Evolutionary conservation across 176 grass and related monocot genomes (phyloP).

Genomic region (Puya raimondii): DNA sequence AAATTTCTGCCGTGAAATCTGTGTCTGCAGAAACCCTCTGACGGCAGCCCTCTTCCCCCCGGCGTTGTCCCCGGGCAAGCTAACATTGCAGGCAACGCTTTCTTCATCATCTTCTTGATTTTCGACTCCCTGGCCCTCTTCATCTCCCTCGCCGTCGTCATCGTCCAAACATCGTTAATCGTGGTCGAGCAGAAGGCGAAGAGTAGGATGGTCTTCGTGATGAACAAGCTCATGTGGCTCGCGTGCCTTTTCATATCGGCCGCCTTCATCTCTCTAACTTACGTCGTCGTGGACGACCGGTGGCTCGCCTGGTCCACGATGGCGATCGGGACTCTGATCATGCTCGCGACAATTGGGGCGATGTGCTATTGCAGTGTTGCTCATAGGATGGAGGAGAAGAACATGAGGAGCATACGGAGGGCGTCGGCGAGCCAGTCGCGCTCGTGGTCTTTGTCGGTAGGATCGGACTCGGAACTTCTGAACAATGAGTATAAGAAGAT

Average conservation of each 20-base stretch:
- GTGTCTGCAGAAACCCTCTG: background rate
- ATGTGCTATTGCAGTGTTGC: conserved; percentile 82
- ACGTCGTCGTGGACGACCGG: conserved; percentile 56
- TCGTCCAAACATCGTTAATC: conserved; percentile 88
- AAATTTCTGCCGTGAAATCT: no score
- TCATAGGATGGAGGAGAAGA: conserved; percentile 87
- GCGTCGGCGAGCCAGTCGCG: conserved; percentile 50
- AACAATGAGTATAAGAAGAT: conserved; percentile 81
- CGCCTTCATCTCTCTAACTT: conserved; percentile 85
- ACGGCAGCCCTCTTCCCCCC: background rate
- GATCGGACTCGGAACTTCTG: conserved; percentile 63
- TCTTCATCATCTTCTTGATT: conserved; percentile 80
- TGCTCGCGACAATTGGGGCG: conserved; percentile 65
- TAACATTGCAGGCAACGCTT: conserved; percentile 45
- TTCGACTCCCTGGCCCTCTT: conserved; percentile 85
- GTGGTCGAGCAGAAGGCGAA: conserved; percentile 94
- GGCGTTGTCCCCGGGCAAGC: conserved; percentile 55
- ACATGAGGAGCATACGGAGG: conserved; percentile 68
- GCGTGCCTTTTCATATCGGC: conserved; percentile 80
- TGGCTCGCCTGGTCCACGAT: conserved; percentile 97
- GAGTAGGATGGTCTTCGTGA: conserved; percentile 91
- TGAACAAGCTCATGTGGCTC: conserved; percentile 98
- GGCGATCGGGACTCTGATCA: conserved; percentile 63
- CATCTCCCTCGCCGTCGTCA: conserved; percentile 72
- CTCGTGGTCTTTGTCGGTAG: conserved; percentile 53